Evolutionary conservation across 495 filamentous ascomycete species (phyloP).

Genomic region (Neurospora cerealis): DNA sequence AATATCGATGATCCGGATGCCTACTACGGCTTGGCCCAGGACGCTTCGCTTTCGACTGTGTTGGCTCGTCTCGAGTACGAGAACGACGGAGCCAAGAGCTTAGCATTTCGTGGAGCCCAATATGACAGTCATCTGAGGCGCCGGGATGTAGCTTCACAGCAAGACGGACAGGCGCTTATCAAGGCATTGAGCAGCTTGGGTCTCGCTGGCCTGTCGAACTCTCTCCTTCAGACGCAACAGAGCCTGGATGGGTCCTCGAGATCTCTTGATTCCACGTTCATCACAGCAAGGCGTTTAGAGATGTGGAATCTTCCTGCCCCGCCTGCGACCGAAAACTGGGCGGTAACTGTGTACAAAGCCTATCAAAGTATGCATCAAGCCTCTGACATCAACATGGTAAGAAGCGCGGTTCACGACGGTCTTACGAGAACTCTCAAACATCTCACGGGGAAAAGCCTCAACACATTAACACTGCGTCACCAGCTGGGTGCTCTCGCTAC

Average conservation of each 20-base stretch:
- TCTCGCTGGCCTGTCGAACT: conserved; percentile 61
- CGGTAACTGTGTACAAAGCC: conserved; percentile 63
- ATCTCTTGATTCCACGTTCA: conserved; percentile 61
- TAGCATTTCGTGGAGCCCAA: conserved; percentile 85
- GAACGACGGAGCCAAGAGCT: conserved; percentile 72
- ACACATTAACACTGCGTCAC: conserved; percentile 49
- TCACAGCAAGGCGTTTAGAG: conserved; percentile 75
- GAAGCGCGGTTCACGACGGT: conserved; percentile 47
- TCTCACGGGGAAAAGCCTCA: conserved; percentile 45
- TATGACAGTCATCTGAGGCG: conserved; percentile 72
- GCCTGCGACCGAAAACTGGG: conserved; percentile 44
- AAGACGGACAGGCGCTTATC: conserved; percentile 45
- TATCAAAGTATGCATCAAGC: conserved; percentile 72
- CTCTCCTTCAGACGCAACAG: conserved; percentile 54
- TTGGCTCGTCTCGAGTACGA: conserved; percentile 86
- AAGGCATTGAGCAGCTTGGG: conserved; percentile 56
- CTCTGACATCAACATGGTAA: conserved; percentile 39
- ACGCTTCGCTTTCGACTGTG: conserved; percentile 61
- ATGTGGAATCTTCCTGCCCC: conserved; percentile 88
- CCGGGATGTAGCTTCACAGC: conserved; percentile 24
- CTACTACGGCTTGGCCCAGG: conserved; percentile 87
- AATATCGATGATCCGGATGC: conserved; percentile 92
- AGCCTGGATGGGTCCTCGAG: conserved; percentile 42
- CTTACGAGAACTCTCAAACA: conserved; percentile 53
- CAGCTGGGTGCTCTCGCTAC: conserved; percentile 64